Conservation (phyloP, 148 eudicot genomes). For the Gaultheria prostrata region DNA sequence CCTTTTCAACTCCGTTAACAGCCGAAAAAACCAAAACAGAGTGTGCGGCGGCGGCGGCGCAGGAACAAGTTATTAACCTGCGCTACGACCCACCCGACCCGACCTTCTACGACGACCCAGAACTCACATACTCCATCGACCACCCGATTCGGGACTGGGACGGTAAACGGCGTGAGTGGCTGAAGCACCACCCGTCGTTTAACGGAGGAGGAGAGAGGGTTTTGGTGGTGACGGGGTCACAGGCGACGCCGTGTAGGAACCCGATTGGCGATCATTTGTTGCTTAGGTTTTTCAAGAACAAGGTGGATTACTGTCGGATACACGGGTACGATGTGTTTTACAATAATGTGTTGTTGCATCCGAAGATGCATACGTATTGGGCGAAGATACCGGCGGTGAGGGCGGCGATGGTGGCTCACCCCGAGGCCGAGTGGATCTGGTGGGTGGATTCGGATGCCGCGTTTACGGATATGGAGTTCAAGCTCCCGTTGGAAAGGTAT, state of each 20-base stretch:
- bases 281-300: constrained; percentile 70
- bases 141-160: constrained; percentile 62
- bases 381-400: constrained; percentile 72
- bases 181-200: constrained; percentile 44
- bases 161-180: constrained; percentile 61
- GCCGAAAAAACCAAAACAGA: no score
- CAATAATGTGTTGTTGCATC: constrained; percentile 68
- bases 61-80: not conserved
- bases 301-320: constrained; percentile 86
- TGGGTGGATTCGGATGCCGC: constrained; percentile 98
- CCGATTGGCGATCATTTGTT: constrained; percentile 71
- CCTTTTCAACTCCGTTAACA: constrained; percentile 8
- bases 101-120: constrained; percentile 49
- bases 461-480: constrained; percentile 87
- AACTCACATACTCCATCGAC: constrained; percentile 40
- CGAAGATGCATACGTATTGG: constrained; percentile 64
- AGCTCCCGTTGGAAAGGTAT: constrained; percentile 59
- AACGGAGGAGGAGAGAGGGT: constrained; percentile 31
- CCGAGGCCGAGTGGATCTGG: constrained; percentile 96
- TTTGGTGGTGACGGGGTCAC: constrained; percentile 71
- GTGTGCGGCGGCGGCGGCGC: no score
- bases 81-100: constrained; percentile 22
- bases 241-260: constrained; percentile 66
- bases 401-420: constrained; percentile 95
- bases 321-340: constrained; percentile 81